Base-by-base conservation (phyloP, 805 yeast genomes). In the Yarrowia sp. region DNA sequence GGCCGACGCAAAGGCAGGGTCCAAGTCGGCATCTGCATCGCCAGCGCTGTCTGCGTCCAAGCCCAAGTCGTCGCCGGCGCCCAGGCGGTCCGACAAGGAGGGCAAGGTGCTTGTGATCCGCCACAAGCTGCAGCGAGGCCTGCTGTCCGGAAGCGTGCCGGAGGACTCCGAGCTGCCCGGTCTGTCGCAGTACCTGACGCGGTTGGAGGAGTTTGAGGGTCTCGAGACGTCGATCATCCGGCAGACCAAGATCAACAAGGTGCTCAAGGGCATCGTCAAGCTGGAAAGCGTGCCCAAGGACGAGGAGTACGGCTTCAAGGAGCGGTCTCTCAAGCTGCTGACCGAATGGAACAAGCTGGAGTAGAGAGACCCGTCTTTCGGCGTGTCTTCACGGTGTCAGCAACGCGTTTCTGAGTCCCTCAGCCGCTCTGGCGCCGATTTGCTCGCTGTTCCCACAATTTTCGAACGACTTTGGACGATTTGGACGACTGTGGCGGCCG, bases 181-280 rank as follows among this genome's bases (percentile, higher is more conserved):
- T 2, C 66, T 70, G 63, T 69, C 73, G 12, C 66, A 68, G 27
- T 60, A 66, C 29, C 62, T 72, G 12, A 60, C 63, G 19, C 66
- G 68, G 60, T 68, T 72, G 22, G 76, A 72, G 63, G 53, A 64
- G 24, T 65, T 70, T 58, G 66, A 67, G 33, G 72, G 69, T 14
- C 65, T 72, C 38, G 72, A 70, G 46, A 29, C 67, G 42, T 58
- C 71, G 2, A 69, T 72, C 41, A 72, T 72, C 33, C 68, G 71
- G 21, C 63, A 66, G 25, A 72, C 76, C 25, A 72, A 72, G 64
- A 70, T 72, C 62, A 71, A 71, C 66, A 70, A 72, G 65, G 75
- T 73, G 29, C 67, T 72, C 51, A 71, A 69, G 63, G 69, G 67
- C 5, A 71, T 72, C 41, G 56, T 68, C 16, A 71, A 69, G 46